Evolutionary conservation across 768 basidiomycete species (phyloP).

Genomic region (Pisolithus tinctorius): DNA sequence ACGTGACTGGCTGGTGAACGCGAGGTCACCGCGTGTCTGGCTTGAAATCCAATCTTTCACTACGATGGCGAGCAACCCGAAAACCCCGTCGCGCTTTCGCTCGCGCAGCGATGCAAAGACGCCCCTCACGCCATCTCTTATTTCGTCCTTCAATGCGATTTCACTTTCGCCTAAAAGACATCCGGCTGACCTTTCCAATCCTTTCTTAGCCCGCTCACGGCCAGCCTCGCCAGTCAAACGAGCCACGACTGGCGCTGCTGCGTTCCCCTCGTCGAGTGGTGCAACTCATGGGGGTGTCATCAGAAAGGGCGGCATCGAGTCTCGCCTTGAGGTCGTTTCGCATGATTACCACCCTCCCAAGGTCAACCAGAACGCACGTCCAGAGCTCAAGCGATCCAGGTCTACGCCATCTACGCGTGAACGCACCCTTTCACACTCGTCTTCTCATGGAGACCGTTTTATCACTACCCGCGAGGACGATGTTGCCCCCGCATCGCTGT

Average conservation of each 20-base stretch:
- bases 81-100: conserved; percentile 41
- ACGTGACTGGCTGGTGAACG: not conserved
- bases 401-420: conserved; percentile 58
- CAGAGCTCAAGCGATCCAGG: conserved; percentile 63
- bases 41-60: not conserved
- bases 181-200: conserved; percentile 51
- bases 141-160: conserved; percentile 34
- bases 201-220: conserved; percentile 52
- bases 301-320: conserved; percentile 71
- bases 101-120: conserved; percentile 46
- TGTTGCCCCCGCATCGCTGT: conserved; percentile 60
- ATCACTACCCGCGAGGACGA: conserved; percentile 55
- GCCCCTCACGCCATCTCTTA: conserved; percentile 40
- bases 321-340: conserved; percentile 69
- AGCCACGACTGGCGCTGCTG: conserved; percentile 40
- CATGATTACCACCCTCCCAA: conserved; percentile 66
- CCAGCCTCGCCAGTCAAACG: conserved; percentile 64
- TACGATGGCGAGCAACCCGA: conserved; percentile 27
- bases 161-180: conserved; percentile 28
- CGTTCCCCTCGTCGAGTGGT: conserved; percentile 55
- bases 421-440: conserved; percentile 31
- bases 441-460: conserved; percentile 52
- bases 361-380: conserved; percentile 18
- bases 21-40: not conserved
- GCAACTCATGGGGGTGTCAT: conserved; percentile 51